These are phyloP conservation scores for Athelia psychrophila DNA, from an alignment of 1,284 basidiomycete species.

Conservation along the genomic window DNA sequence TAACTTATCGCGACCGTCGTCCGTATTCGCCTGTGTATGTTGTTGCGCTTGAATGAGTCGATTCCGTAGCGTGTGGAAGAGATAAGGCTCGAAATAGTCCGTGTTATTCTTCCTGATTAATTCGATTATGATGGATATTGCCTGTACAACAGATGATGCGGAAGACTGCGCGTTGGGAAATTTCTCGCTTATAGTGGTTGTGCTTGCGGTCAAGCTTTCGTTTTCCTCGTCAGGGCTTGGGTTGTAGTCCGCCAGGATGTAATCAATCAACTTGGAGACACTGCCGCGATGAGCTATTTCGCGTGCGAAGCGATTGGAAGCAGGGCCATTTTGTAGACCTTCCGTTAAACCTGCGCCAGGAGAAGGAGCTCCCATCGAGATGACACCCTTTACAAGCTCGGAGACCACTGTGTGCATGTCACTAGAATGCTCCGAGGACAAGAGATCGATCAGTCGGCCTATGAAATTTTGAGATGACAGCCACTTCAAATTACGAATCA, in stretches of 20 bases:
- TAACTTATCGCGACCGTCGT: constrained; percentile 67
- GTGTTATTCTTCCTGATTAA: constrained; percentile 99
- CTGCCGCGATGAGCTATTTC: constrained; percentile 83
- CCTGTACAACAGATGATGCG: constrained; percentile 87
- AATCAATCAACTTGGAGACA: constrained; percentile 72
- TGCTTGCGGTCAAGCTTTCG: constrained; percentile 5
- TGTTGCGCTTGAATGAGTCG: constrained; percentile 87
- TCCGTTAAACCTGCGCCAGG: constrained; percentile 71
- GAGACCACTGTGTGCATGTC: constrained; percentile 88
- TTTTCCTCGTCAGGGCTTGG: constrained; percentile 19
- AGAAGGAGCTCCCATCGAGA: constrained; percentile 91
- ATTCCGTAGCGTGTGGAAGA: constrained; percentile 93
- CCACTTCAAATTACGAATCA: constrained; percentile 54
- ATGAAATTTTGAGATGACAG: constrained; percentile 85
- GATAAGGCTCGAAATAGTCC: constrained; percentile 97
- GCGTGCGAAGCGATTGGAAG: constrained; percentile 85
- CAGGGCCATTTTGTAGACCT: constrained; percentile 62
- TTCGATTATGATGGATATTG: constrained; percentile 91
- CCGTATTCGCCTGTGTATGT: constrained; percentile 45
- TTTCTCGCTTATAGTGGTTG: constrained; percentile 12
- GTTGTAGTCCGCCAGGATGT: constrained; percentile 76
- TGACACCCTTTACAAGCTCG: constrained; percentile 93
- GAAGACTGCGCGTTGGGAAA: constrained; percentile 73
- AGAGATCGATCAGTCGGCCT: constrained; percentile 75
- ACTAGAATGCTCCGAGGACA: constrained; percentile 76